Conservation (phyloP, 768 basidiomycete genomes). For the Tephrocybe sp. region DNA sequence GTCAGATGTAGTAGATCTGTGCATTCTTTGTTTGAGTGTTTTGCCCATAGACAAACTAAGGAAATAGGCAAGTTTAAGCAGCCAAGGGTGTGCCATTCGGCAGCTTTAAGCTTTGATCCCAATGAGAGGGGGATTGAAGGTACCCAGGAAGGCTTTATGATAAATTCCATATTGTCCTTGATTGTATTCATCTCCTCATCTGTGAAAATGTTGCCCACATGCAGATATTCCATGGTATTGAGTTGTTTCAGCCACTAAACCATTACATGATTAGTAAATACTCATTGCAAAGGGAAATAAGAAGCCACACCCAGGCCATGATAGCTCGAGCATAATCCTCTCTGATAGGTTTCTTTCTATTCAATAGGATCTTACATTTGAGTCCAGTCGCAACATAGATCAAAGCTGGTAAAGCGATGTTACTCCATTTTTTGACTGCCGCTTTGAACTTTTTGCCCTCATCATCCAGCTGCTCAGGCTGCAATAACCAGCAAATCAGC, state of each 20-base stretch:
- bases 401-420: background rate
- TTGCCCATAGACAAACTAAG: constrained; percentile 34
- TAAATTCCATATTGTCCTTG: constrained; percentile 1
- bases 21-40: constrained; percentile 13
- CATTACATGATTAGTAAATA: background rate
- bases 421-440: background rate
- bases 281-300: background rate
- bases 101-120: constrained; percentile 30
- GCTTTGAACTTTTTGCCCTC: background rate
- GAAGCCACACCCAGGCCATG: background rate
- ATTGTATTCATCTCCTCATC: constrained; percentile 6
- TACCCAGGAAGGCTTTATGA: constrained; percentile 26
- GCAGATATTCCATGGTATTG: background rate
- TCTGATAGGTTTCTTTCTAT: background rate
- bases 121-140: constrained; percentile 22
- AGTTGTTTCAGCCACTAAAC: background rate
- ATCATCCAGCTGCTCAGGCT: background rate
- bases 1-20: constrained; percentile 27
- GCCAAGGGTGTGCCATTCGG: constrained; percentile 35
- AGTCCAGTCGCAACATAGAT: background rate
- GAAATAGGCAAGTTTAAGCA: constrained; percentile 35
- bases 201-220: constrained; percentile 2
- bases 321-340: background rate
- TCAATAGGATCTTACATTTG: background rate
- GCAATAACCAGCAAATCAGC: background rate